Base-by-base conservation (phyloP, 2,329 filamentous ascomycete species). In the Sclerotinia borealis region DNA sequence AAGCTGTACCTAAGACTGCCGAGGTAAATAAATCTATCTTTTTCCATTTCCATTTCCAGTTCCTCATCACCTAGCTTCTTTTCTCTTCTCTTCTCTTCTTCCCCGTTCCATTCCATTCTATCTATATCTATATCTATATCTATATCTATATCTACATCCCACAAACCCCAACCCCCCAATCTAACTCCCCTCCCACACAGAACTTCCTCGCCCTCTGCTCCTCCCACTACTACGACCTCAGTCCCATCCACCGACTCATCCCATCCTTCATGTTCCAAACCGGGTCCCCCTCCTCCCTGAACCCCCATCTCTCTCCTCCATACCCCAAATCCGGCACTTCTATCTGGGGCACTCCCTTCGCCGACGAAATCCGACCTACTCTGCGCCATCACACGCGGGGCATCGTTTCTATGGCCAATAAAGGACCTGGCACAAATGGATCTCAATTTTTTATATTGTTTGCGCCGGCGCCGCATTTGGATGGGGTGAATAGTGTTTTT, bases 171-270 rank as follows among this genome's bases (percentile, higher is more conserved):
- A 63, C 59, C 39, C 29, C 55, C 61, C 58, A 66, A 65, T 52
- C 63, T 70, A 65, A 66, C 64, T 9, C 19, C 49, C 29, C 19
- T 10, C 15, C 48, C 25, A 17, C 55, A n/a, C 74, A 91, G 87
- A 96, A 96, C 79, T 96, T 96, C 77, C 86, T 96, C 69, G 91
- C 91, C 60, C 87, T 95, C 67, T 92, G 90, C 80, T 91, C 90
- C 56, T 92, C 89, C 11, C 81, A 81, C 72, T 92, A 90, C 79
- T 95, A 92, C 79, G 80, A 90, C 74, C 76, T 77, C 72, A 91
- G 89, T 29, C 87, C 88, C 66, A 89, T 95, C 76, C 91, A 95
- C 80, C 87, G 91, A 59, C 80, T 91, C 67, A 93, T 95, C 64
- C 88, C 90, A 11, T 80, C 80, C 66, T 96, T 96, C 81, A 95